Percentiles rank a stretch among this genome's conserved stretches.
Conservation (phyloP, 2,329 filamentous ascomycete genomes). For the Sarocladium brachiariae region DNA sequence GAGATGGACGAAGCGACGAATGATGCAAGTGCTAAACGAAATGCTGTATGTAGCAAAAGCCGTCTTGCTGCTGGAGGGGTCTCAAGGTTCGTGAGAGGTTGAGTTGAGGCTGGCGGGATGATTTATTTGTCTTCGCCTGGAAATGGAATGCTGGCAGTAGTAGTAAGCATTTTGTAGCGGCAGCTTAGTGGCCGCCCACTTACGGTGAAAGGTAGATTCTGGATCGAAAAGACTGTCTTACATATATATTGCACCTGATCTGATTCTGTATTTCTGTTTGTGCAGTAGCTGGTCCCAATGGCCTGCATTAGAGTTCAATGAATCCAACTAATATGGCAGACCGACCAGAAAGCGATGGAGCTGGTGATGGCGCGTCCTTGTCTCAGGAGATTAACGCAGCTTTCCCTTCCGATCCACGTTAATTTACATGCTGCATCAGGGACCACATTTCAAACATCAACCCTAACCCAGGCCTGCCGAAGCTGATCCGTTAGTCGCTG, state of each 20-base stretch:
- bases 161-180: no score
- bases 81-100: neutral
- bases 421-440: no score
- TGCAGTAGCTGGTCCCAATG: no score
- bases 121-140: neutral
- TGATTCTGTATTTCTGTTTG: no score
- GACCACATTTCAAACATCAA: neutral
- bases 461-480: neutral
- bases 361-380: constrained; percentile 2
- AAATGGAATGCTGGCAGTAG: neutral
- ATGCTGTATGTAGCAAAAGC: neutral
- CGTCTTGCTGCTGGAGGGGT: neutral
- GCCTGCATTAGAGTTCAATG: neutral
- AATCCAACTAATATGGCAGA: neutral
- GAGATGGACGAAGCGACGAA: neutral
- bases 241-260: no score
- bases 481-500: neutral
- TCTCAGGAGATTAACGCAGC: neutral
- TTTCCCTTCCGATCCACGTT: no score
- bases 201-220: no score
- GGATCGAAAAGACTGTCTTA: no score
- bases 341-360: no score
- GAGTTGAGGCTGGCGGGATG: neutral
- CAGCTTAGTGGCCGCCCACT: no score
- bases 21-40: no score